These are phyloP conservation scores for Amborella trichopoda DNA, from an alignment of 164 flowering plant species.

Conservation along the genomic window DNA sequence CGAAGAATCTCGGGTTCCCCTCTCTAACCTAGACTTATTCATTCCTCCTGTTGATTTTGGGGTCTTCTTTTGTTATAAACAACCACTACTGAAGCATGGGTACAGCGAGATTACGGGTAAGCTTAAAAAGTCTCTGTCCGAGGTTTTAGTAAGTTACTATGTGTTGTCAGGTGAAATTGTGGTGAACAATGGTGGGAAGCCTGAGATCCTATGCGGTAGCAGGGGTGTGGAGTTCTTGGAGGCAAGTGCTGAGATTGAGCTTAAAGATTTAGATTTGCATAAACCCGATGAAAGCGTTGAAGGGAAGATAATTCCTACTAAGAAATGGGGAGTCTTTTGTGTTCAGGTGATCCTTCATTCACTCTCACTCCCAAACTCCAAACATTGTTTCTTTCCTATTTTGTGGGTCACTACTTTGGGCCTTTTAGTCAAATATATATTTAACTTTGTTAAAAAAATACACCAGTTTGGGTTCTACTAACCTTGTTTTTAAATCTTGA, in stretches of 20 bases:
- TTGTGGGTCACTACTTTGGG: too few species aligned
- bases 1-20: conserved; percentile 26
- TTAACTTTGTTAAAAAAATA: too few species aligned
- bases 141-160: conserved; percentile 14
- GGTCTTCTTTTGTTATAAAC: conserved; percentile 25
- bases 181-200: conserved; percentile 7
- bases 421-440: too few species aligned
- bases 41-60: conserved; percentile 25
- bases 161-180: conserved; percentile 22
- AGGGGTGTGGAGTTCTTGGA: conserved; percentile 30
- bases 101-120: conserved; percentile 6
- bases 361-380: background rate
- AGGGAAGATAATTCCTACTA: conserved; percentile 26
- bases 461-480: too few species aligned
- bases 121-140: conserved; percentile 15
- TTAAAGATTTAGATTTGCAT: conserved; percentile 18
- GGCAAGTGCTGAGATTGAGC: conserved; percentile 27
- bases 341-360: conserved; percentile 7
- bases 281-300: conserved; percentile 27
- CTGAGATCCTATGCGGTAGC: conserved; percentile 26
- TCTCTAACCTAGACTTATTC: conserved; percentile 30
- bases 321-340: conserved; percentile 23
- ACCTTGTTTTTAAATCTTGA: too few species aligned
- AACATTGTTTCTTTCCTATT: too few species aligned
- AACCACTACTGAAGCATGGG: background rate